Conservation (phyloP, 768 basidiomycete genomes). For the Tephrocybe sp. region DNA sequence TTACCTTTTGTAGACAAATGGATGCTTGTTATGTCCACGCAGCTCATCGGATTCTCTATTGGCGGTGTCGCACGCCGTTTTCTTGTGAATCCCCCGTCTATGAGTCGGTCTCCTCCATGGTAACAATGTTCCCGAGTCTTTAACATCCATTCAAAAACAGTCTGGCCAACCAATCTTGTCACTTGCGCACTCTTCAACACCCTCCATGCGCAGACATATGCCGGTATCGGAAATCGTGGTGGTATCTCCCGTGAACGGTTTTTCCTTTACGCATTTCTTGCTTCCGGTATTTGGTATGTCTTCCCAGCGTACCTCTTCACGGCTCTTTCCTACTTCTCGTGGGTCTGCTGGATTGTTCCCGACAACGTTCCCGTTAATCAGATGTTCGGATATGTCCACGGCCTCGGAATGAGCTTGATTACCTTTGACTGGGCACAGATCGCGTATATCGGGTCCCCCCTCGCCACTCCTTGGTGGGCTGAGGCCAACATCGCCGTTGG, state of each 20-base stretch:
- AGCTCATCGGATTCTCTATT: conserved; percentile 81
- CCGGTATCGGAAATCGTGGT: conserved; percentile 60
- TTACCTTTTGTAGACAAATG: conserved; percentile 55
- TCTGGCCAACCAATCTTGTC: conserved; percentile 78
- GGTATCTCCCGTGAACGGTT: conserved; percentile 76
- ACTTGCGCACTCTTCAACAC: conserved; percentile 79
- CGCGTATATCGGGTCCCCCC: conserved; percentile 66
- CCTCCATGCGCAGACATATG: conserved; percentile 68
- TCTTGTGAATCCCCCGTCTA: conserved; percentile 69
- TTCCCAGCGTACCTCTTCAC: conserved; percentile 75
- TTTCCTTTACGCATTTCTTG: conserved; percentile 64
- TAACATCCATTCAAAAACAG: no score
- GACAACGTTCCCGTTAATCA: conserved; percentile 68
- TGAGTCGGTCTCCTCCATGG: conserved; percentile 55
- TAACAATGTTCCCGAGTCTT: no score
- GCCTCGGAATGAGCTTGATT: conserved; percentile 66
- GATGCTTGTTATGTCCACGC: conserved; percentile 74
- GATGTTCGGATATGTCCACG: conserved; percentile 66
- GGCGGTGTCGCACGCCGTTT: conserved; percentile 72
- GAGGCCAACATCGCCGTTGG: conserved; percentile 65
- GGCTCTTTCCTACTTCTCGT: conserved; percentile 58
- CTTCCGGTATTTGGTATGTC: conserved; percentile 61
- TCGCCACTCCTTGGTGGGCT: conserved; percentile 83
- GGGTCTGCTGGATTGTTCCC: conserved; percentile 67
- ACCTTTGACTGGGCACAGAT: conserved; percentile 85